Percentiles rank a stretch among this genome's conserved stretches.
phyloP scores from a whole-genome alignment of 139 green algal species.

The Closterium sp. region DNA sequence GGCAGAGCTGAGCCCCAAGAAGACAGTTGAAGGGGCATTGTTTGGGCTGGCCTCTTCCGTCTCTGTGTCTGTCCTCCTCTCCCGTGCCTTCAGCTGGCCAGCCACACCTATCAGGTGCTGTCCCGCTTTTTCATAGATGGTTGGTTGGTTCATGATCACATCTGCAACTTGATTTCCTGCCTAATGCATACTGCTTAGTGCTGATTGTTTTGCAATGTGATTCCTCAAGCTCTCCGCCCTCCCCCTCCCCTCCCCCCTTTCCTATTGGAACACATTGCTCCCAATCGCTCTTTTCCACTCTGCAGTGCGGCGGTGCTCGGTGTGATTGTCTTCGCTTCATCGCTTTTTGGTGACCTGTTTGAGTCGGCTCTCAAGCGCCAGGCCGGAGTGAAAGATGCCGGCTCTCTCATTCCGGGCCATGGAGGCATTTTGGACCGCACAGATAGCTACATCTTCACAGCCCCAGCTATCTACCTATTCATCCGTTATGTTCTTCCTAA shows the following conservation, averaged over 20 bases:
- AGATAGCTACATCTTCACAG: conserved; percentile 96
- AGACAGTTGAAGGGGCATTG: background rate
- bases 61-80: too few species aligned
- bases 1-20: background rate
- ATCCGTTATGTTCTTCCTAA: conserved; percentile 10
- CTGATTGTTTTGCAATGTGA: too few species aligned
- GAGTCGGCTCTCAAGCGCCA: conserved; percentile 97
- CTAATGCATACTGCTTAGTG: too few species aligned
- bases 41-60: background rate
- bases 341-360: conserved; percentile 95
- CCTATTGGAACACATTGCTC: too few species aligned
- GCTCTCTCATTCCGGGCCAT: conserved; percentile 94
- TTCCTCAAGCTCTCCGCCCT: too few species aligned
- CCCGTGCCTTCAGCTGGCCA: too few species aligned
- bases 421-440: conserved; percentile 53
- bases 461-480: conserved; percentile 73
- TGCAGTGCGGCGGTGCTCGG: conserved; percentile 23
- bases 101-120: too few species aligned
- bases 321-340: conserved; percentile 32
- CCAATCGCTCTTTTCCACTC: background rate
- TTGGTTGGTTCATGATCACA: too few species aligned
- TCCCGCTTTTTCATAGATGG: too few species aligned
- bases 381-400: conserved; percentile 84
- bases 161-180: too few species aligned
- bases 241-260: too few species aligned